A percentile compares a stretch with the other conserved stretches of the same genome.
phyloP scores from a whole-genome alignment of 2,329 filamentous ascomycete species.

The Colletotrichum lentis region DNA sequence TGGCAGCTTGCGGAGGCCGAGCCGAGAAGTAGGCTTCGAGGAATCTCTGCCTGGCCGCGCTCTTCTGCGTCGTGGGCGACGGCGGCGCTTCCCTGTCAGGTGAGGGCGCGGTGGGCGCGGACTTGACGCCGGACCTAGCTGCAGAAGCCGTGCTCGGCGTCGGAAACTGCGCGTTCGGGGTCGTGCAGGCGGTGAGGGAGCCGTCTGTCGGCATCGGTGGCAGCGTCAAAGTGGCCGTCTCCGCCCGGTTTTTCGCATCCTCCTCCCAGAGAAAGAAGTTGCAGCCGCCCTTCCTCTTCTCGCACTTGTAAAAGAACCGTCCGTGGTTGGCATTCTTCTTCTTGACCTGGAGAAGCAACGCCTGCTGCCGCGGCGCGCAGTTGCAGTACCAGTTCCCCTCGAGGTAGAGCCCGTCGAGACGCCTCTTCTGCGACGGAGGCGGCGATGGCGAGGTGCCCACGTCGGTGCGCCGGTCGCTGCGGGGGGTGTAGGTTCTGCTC shows the following conservation, averaged over 20 bases:
- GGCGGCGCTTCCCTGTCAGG: slow-evolving; percentile 41
- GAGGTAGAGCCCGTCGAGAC: slow-evolving; percentile 47
- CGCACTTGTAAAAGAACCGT: slow-evolving; percentile 54
- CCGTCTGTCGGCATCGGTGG: slow-evolving; percentile 26
- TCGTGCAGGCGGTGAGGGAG: not conserved
- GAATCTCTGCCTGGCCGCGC: slow-evolving; percentile 36
- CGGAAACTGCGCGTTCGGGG: not conserved
- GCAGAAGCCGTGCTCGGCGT: slow-evolving; percentile 38
- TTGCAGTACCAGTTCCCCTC: slow-evolving; percentile 53
- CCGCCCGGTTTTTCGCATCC: slow-evolving; percentile 43
- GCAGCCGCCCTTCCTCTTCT: slow-evolving; percentile 47
- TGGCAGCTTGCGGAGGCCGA: not conserved
- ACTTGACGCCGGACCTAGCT: not conserved
- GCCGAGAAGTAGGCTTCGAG: slow-evolving; percentile 23
- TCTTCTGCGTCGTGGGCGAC: slow-evolving; percentile 29
- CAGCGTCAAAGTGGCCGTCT: slow-evolving; percentile 21
- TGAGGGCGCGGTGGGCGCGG: slow-evolving; percentile 41
- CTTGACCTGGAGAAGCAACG: slow-evolving; percentile 48
- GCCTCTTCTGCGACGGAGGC: slow-evolving; percentile 43
- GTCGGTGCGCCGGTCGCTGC: not conserved
- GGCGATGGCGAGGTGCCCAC: slow-evolving; percentile 15
- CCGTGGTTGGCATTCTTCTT: slow-evolving; percentile 53
- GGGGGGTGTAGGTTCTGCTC: slow-evolving; percentile 2
- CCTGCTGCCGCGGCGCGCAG: slow-evolving; percentile 52
- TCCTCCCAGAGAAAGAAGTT: slow-evolving; percentile 58